Percentiles rank a stretch among this genome's conserved stretches.
Conservation (phyloP, 2,329 filamentous ascomycete genomes). For the Phyllosticta capitalensis region DNA sequence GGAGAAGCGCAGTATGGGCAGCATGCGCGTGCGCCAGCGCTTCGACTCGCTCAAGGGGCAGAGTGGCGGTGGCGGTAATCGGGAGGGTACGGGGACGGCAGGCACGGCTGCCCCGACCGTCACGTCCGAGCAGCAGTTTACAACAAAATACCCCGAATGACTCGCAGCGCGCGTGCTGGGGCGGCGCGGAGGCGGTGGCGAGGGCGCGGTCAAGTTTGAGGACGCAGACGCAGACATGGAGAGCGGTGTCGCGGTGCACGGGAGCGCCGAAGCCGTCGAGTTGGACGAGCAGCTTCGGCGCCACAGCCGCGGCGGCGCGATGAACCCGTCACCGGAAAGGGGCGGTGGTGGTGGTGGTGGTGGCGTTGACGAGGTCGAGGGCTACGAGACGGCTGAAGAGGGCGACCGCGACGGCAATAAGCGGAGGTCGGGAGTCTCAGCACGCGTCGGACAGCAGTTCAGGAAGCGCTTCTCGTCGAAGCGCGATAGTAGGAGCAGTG, state of each 20-base stretch:
- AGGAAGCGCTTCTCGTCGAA: not conserved
- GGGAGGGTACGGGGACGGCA: not conserved
- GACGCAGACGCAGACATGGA: not conserved
- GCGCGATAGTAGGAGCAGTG: not conserved
- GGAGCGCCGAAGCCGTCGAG: not conserved
- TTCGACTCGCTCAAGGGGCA: conserved; percentile 1
- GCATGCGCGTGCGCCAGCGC: not conserved
- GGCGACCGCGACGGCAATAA: not conserved
- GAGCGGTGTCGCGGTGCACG: not conserved
- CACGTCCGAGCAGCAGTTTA: not conserved
- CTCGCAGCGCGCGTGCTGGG: not conserved
- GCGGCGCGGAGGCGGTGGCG: not conserved
- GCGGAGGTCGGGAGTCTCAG: not conserved
- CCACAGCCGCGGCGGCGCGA: not conserved
- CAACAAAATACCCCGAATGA: not conserved
- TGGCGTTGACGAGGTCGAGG: not conserved
- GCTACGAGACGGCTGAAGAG: not conserved
- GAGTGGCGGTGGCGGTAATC: not conserved
- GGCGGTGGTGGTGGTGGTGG: too few relatives aligned
- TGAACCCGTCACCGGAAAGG: not conserved
- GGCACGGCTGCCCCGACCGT: not conserved
- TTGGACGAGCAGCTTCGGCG: not conserved
- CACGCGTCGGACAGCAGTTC: not conserved
- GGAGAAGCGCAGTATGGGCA: conserved; percentile 7
- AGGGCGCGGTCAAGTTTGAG: not conserved